Evolutionary conservation across 1,139 yeast genomes (phyloP), one percentile per base, ranked within the genome.

Genomic region (Candida freyschussii): DNA sequence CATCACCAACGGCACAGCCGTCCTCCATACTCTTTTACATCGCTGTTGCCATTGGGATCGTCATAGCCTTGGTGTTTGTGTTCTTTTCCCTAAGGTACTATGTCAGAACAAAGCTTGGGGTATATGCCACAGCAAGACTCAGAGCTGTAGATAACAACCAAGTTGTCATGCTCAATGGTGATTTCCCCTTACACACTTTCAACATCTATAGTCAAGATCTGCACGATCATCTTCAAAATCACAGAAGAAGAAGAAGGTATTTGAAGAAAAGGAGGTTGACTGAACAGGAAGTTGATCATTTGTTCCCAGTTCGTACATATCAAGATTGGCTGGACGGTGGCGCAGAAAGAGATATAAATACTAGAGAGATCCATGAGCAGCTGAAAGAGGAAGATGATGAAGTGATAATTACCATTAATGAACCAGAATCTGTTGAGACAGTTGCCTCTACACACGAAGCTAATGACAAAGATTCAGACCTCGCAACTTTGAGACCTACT

Each of bases 301-400:
- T 78, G 32, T 83, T 83, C 53, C 94, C 94, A 1, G 59, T 64
- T 21, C 70, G 73, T 46, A 67, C 79, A 3, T 82, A 80, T 53
- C 57, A 65, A 33, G 71, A 74, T 41, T 77, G 84, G 84, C 54
- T 75, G 24, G 62, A 70, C 40, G 80, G 79, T 21, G 57, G 54
- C 13, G 56, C 55, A 13, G 52, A 49, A 20, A 47, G 46, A 22
- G 57, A 48, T 24, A 47, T 47, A 3, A 40, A 45, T 22, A 44
- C 37, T 6, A 40, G 50, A 25, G 52, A 45, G n/a, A 48, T 48
- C 20, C 44, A 46, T 21, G 45, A 27, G 1, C 35, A 41, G 32
- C 32, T 52, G 32, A 52, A 50, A 33, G 51, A 51, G 33, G 55
- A 48, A 39, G 36, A 30, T 21, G 54, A 51, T 21, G 44, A 40